These are phyloP conservation scores for Dioscorea zingiberensis DNA, from an alignment of 106 monocot genomes.

Conservation along the genomic window DNA sequence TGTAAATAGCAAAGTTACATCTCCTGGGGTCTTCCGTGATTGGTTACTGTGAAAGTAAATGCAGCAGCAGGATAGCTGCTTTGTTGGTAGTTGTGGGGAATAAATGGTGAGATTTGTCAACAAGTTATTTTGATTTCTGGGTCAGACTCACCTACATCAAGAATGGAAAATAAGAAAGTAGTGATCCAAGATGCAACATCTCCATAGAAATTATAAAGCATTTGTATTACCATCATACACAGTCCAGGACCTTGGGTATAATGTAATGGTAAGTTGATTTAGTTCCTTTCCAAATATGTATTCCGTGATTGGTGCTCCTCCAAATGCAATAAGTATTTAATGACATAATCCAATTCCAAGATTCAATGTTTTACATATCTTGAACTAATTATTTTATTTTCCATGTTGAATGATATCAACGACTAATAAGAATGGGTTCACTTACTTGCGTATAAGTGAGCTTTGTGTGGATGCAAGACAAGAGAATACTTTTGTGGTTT, in stretches of 20 bases:
- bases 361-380: too few species aligned
- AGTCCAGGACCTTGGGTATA: constrained; percentile 93
- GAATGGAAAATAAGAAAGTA: too few species aligned
- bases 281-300: constrained; percentile 59
- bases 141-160: too few species aligned
- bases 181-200: too few species aligned
- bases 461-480: constrained; percentile 52
- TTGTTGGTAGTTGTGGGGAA: too few species aligned
- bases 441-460: constrained; percentile 61
- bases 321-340: too few species aligned
- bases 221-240: constrained; percentile 63
- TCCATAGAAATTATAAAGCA: too few species aligned
- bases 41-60: constrained; percentile 80
- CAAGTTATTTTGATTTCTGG: too few species aligned
- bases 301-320: constrained; percentile 54
- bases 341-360: too few species aligned
- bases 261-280: constrained; percentile 73
- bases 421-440: background rate
- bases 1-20: constrained; percentile 80
- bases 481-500: constrained; percentile 60
- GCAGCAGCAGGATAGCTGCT: constrained; percentile 83
- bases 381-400: too few species aligned
- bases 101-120: too few species aligned
- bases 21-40: constrained; percentile 54
- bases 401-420: background rate